Conservation (phyloP, 495 filamentous ascomycete genomes). For the Ramalina intermedia region DNA sequence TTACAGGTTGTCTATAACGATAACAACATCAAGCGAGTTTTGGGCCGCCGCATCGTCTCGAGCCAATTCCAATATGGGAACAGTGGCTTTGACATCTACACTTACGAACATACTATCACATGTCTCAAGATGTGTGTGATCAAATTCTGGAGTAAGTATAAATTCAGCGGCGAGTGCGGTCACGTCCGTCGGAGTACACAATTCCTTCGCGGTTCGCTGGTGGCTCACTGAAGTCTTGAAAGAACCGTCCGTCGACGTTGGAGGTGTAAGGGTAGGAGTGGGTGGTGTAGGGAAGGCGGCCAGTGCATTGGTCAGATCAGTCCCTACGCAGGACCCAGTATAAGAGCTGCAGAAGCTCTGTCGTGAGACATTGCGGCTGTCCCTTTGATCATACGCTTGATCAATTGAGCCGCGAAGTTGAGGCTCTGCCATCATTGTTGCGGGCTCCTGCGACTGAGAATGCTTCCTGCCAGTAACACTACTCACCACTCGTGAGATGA, state of each 20-base stretch:
- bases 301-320: conserved; percentile 4
- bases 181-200: conserved; percentile 4
- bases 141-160: conserved; percentile 9
- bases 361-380: not conserved
- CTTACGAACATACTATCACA: conserved; percentile 10
- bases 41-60: not conserved
- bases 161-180: conserved; percentile 9
- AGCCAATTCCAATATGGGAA: not conserved
- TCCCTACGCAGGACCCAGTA: not conserved
- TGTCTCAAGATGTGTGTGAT: conserved; percentile 1
- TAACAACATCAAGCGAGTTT: conserved; percentile 10
- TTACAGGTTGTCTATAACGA: conserved; percentile 16
- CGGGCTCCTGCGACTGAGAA: not conserved
- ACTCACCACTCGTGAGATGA: conserved; percentile 10
- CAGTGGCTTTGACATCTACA: conserved; percentile 9
- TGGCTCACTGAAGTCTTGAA: not conserved
- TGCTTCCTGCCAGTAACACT: not conserved
- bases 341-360: conserved; percentile 1
- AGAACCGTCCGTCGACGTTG: conserved; percentile 2
- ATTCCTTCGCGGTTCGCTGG: not conserved
- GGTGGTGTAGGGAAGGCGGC: conserved; percentile 12
- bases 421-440: too few relatives aligned
- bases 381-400: too few relatives aligned
- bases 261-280: not conserved
- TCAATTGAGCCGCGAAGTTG: too few relatives aligned